These are phyloP conservation scores for Aspergillus pseudotamarii DNA, from an alignment of 2,329 filamentous ascomycete species.

Conservation along the genomic window DNA sequence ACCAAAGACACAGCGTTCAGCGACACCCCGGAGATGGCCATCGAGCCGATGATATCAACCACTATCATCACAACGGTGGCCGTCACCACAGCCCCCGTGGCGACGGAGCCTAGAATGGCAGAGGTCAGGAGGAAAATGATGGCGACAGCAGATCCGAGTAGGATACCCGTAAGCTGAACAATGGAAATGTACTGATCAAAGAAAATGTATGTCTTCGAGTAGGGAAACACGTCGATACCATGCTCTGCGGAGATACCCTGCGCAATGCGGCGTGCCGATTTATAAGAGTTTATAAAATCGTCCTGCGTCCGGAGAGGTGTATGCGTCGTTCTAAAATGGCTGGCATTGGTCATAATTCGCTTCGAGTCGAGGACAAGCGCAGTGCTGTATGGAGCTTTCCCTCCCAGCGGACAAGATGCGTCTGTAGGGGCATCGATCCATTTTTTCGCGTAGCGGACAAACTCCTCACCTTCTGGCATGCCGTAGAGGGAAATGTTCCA, in stretches of 20 bases:
- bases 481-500: slow-evolving; percentile 90
- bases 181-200: slow-evolving; percentile 96
- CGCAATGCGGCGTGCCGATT: slow-evolving; percentile 84
- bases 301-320: slow-evolving; percentile 82
- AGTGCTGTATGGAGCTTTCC: slow-evolving; percentile 82
- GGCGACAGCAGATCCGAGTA: slow-evolving; percentile 79
- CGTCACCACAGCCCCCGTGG: slow-evolving; percentile 80
- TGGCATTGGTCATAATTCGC: slow-evolving; percentile 71
- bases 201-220: slow-evolving; percentile 98
- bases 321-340: slow-evolving; percentile 89
- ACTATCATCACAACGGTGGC: slow-evolving; percentile 91
- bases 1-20: slow-evolving; percentile 95
- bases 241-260: slow-evolving; percentile 71
- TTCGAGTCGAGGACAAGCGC: slow-evolving; percentile 78
- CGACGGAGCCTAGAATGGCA: slow-evolving; percentile 77
- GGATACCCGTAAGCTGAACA: slow-evolving; percentile 72
- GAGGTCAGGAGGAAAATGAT: slow-evolving; percentile 83
- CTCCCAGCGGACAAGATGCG: slow-evolving; percentile 83
- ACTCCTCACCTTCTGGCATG: slow-evolving; percentile 93
- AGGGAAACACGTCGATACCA: slow-evolving; percentile 85
- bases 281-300: slow-evolving; percentile 91
- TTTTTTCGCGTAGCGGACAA: slow-evolving; percentile 79
- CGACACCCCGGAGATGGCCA: slow-evolving; percentile 85
- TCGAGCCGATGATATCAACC: slow-evolving; percentile 89
- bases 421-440: slow-evolving; percentile 82